Conservation (phyloP, 2,329 filamentous ascomycete genomes). For the Stylonectria norvegica region DNA sequence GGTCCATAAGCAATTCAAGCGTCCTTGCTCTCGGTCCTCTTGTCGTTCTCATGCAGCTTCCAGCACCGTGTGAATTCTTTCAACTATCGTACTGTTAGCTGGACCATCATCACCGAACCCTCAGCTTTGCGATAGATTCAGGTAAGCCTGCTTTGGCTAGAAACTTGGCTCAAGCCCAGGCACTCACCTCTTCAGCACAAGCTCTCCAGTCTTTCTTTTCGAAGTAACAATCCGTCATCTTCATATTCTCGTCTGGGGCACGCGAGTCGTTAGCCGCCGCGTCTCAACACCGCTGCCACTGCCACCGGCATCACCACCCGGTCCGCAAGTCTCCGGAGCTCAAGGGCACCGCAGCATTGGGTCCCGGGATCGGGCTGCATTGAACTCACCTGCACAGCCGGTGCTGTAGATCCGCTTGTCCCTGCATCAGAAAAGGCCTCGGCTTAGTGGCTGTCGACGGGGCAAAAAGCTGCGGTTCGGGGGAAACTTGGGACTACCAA, state of each 20-base stretch:
- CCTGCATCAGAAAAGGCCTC: conserved; percentile 51
- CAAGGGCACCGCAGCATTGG: background rate
- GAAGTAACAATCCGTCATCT: conserved; percentile 92
- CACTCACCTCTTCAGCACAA: conserved; percentile 83
- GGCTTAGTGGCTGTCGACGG: conserved; percentile 17
- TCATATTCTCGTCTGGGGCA: conserved; percentile 73
- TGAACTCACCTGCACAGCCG: conserved; percentile 72
- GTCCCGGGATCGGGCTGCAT: background rate
- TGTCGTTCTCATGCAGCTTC: conserved; percentile 84
- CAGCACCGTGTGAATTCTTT: conserved; percentile 85
- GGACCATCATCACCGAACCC: background rate
- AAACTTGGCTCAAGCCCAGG: conserved; percentile 3
- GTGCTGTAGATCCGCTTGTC: conserved; percentile 98
- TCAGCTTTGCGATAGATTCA: too few species aligned
- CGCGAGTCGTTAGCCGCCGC: conserved; percentile 6
- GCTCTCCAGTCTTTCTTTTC: conserved; percentile 94
- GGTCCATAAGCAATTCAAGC: conserved; percentile 30
- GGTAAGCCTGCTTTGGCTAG: too few species aligned
- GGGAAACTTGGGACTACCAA: conserved; percentile 41
- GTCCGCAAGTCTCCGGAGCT: background rate
- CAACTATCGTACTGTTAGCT: conserved; percentile 59
- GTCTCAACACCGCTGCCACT: too few species aligned
- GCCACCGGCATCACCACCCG: conserved; percentile 3
- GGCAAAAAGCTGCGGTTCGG: conserved; percentile 5
- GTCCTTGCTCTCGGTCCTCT: conserved; percentile 75